These are phyloP conservation scores for Fraxinus velutina DNA, from an alignment of 305 asterid species.

Conservation along the genomic window DNA sequence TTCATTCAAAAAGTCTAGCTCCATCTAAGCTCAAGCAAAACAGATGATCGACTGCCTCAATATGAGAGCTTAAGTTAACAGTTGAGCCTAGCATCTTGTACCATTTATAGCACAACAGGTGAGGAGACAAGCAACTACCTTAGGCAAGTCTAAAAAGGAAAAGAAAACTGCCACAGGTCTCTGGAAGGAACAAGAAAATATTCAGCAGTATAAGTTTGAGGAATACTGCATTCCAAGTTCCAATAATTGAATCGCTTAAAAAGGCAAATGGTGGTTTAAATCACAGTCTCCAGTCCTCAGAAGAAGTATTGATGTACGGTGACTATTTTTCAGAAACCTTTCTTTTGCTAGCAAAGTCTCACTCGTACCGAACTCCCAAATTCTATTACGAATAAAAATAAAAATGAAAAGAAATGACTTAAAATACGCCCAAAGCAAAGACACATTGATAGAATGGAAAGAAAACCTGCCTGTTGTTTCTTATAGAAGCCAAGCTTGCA, in stretches of 20 bases:
- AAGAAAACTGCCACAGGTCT: not conserved
- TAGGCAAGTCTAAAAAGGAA: not conserved
- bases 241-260: not conserved
- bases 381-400: not conserved
- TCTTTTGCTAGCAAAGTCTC: not conserved
- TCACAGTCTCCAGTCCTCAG: not conserved
- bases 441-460: conserved; percentile 25
- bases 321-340: not conserved
- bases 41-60: not conserved
- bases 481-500: conserved; percentile 79
- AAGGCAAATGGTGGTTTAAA: not conserved
- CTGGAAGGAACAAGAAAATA: not conserved
- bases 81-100: not conserved
- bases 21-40: not conserved
- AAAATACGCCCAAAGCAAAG: not conserved
- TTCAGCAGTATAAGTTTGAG: not conserved
- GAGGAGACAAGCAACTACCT: not conserved
- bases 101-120: not conserved
- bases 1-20: not conserved
- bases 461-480: conserved; percentile 58
- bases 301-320: not conserved
- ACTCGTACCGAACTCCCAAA: not conserved
- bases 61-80: not conserved
- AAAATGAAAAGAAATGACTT: not conserved
- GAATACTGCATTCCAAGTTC: not conserved